A percentile compares a stretch with the other conserved stretches of the same genome.
Evolutionary conservation across 2,329 filamentous ascomycete genomes (phyloP).

Genomic region (Botrytis hyacinthi): DNA sequence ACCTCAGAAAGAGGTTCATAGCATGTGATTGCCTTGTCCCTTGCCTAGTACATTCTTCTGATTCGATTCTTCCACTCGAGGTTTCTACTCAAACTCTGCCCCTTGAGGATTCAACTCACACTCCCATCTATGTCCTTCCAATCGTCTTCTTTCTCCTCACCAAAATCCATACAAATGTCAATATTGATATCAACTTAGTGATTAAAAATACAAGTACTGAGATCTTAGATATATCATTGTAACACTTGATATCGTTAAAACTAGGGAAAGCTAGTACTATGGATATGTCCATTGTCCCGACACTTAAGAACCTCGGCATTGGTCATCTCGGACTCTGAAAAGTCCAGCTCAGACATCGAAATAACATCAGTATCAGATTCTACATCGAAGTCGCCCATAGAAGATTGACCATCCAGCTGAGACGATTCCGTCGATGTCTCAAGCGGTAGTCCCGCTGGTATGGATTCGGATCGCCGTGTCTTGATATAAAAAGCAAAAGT

Average conservation of each 20-base stretch:
- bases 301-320: not conserved
- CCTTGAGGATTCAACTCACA: not conserved
- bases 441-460: not conserved
- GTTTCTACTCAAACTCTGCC: not conserved
- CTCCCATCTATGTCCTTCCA: not conserved
- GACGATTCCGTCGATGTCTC: not conserved
- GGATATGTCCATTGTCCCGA: not conserved
- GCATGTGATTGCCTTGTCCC: not conserved
- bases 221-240: not conserved
- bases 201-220: not conserved
- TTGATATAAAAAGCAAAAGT: slow-evolving; percentile 5
- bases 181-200: not conserved
- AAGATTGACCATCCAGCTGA: not conserved
- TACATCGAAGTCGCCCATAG: not conserved
- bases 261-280: not conserved
- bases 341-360: not conserved
- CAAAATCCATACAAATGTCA: not conserved
- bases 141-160: not conserved
- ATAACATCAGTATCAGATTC: not conserved
- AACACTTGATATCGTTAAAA: not conserved
- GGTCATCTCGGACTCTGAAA: not conserved
- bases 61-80: not conserved
- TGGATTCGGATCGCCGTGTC: not conserved
- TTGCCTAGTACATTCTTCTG: not conserved
- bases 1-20: not conserved